Percentiles rank a stretch among this genome's conserved stretches.
Evolutionary conservation across 495 filamentous ascomycete species (phyloP).

Genomic region (Penicillium subrubescens): DNA sequence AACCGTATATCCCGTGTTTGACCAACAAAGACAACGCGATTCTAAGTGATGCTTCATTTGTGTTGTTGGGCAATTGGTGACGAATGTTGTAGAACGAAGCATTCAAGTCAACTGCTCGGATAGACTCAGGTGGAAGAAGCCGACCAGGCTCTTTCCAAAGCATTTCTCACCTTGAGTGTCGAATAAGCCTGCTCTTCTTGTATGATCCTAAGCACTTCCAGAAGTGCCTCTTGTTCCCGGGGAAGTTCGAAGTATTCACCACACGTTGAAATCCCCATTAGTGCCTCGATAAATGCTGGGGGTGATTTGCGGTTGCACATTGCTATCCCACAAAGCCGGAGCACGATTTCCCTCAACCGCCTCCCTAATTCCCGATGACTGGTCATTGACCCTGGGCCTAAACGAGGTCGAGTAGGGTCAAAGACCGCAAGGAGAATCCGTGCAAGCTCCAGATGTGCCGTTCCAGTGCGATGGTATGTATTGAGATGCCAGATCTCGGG

Average conservation of each 20-base stretch:
- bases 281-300: neutral
- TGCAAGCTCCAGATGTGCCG: neutral
- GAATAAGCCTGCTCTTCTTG: neutral
- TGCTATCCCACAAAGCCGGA: neutral
- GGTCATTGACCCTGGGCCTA: neutral
- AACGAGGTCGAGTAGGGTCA: neutral
- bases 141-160: neutral
- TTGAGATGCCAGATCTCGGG: neutral
- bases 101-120: neutral
- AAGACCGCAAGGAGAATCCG: neutral
- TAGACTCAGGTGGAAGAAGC: neutral
- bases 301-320: neutral
- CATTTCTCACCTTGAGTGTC: neutral
- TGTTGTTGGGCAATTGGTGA: too few species aligned
- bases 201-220: neutral
- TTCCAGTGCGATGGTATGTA: slow-evolving; percentile 1
- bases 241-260: neutral
- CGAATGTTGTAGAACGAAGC: neutral
- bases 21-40: too few species aligned
- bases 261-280: neutral
- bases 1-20: too few species aligned
- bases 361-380: neutral
- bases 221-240: neutral
- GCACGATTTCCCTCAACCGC: neutral
- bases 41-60: too few species aligned